A percentile compares a stretch with the other conserved stretches of the same genome.
phyloP scores from a whole-genome alignment of 495 filamentous ascomycete genomes.

The Trichoderma orchidacearum region DNA sequence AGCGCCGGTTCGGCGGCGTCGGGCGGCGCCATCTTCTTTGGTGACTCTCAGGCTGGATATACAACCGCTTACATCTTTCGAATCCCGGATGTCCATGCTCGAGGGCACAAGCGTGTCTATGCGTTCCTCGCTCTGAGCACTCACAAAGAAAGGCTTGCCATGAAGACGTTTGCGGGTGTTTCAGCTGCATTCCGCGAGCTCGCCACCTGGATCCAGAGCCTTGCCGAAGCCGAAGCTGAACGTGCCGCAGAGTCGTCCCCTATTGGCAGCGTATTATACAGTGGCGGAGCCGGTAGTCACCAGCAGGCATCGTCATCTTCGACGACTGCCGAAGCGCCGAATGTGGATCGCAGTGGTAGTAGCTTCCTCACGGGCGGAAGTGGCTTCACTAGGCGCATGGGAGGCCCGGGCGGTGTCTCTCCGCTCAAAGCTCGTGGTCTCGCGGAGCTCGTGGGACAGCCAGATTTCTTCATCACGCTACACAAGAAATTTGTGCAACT shows the following conservation, averaged over 20 bases:
- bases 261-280: constrained; percentile 5
- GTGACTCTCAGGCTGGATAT: constrained; percentile 68
- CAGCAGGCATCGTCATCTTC: constrained; percentile 10
- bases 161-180: constrained; percentile 61
- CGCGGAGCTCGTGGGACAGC: constrained; percentile 73
- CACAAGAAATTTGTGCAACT: constrained; percentile 68
- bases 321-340: constrained; percentile 3
- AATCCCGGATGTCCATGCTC: constrained; percentile 74
- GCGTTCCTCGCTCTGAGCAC: constrained; percentile 69
- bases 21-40: constrained; percentile 73
- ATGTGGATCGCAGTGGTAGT: constrained; percentile 15
- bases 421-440: constrained; percentile 58
- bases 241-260: constrained; percentile 26
- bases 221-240: constrained; percentile 48
- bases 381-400: constrained; percentile 22
- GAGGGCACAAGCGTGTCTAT: constrained; percentile 75
- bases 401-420: constrained; percentile 24
- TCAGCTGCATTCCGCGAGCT: constrained; percentile 64
- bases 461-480: constrained; percentile 78
- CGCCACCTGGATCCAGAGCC: constrained; percentile 52
- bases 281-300: constrained; percentile 10
- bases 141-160: constrained; percentile 58
- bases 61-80: constrained; percentile 90
- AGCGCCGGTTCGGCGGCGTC: constrained; percentile 25
- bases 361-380: constrained; percentile 32